Conservation (phyloP, 2,329 filamentous ascomycete species). For the Colletotrichum echinochloae region DNA sequence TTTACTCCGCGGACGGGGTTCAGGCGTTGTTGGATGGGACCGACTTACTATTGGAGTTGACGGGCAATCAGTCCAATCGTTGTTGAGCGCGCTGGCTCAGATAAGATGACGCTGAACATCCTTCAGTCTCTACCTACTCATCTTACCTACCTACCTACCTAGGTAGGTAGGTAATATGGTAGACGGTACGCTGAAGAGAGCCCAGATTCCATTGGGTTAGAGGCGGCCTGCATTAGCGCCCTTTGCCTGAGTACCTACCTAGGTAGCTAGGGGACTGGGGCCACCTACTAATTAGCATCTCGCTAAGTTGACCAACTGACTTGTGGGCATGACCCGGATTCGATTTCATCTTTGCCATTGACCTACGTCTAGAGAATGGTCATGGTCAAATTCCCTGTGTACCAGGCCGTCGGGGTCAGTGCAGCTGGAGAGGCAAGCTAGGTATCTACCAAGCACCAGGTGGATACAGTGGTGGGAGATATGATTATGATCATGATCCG, state of each 20-base stretch:
- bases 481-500: background rate
- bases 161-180: background rate
- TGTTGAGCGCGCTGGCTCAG: slow-evolving; percentile 22
- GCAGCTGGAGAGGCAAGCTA: background rate
- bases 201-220: slow-evolving; percentile 22
- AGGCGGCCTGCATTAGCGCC: slow-evolving; percentile 30
- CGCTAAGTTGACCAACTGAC: slow-evolving; percentile 12
- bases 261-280: slow-evolving; percentile 4
- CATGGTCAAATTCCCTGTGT: background rate
- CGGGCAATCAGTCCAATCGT: slow-evolving; percentile 35
- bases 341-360: background rate
- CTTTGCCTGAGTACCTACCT: slow-evolving; percentile 2
- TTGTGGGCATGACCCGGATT: background rate
- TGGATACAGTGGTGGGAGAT: background rate
- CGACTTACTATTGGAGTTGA: slow-evolving; percentile 12
- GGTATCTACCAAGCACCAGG: background rate
- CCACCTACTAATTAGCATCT: background rate
- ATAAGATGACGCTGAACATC: slow-evolving; percentile 22
- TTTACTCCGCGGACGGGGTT: slow-evolving; percentile 6
- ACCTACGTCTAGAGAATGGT: background rate
- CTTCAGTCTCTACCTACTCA: slow-evolving; percentile 6
- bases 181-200: slow-evolving; percentile 8
- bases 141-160: background rate
- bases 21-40: slow-evolving; percentile 25
- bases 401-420: background rate